Evolutionary conservation across 2,329 filamentous ascomycete species (phyloP).

Genomic region (Pyricularia grisea): DNA sequence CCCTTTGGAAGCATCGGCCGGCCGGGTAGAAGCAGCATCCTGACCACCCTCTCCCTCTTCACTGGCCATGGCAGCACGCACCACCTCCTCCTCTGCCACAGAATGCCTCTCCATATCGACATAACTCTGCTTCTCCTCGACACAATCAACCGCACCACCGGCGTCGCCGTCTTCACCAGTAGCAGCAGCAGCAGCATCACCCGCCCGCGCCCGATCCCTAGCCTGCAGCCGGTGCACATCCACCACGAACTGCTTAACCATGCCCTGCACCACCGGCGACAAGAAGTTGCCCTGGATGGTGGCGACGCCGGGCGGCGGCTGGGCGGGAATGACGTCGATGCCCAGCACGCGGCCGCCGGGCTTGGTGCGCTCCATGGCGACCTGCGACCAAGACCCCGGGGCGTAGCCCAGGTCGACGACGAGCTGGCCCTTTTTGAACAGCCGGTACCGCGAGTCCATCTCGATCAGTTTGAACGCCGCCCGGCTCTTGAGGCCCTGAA

Average conservation of each 20-base stretch:
- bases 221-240: constrained; percentile 33
- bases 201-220: constrained; percentile 10
- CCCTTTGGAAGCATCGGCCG: constrained; percentile 12
- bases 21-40: neutral
- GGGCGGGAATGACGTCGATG: constrained; percentile 87
- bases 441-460: constrained; percentile 72
- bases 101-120: constrained; percentile 54
- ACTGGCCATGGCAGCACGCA: constrained; percentile 9
- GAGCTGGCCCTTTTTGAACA: constrained; percentile 75
- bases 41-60: neutral
- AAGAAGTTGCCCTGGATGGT: constrained; percentile 94
- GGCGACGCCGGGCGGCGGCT: constrained; percentile 84
- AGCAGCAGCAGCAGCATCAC: neutral
- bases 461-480: constrained; percentile 86
- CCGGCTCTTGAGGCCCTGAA: constrained; percentile 75
- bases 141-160: constrained; percentile 13
- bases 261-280: constrained; percentile 59
- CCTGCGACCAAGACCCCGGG: constrained; percentile 65
- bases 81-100: constrained; percentile 17
- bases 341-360: constrained; percentile 76
- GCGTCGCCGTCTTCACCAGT: constrained; percentile 8
- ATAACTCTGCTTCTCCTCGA: constrained; percentile 44
- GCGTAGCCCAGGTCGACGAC: constrained; percentile 87
- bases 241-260: constrained; percentile 68
- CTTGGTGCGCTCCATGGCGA: constrained; percentile 69